Conservation (phyloP, 805 yeast species). For the Alloascoidea africana region DNA sequence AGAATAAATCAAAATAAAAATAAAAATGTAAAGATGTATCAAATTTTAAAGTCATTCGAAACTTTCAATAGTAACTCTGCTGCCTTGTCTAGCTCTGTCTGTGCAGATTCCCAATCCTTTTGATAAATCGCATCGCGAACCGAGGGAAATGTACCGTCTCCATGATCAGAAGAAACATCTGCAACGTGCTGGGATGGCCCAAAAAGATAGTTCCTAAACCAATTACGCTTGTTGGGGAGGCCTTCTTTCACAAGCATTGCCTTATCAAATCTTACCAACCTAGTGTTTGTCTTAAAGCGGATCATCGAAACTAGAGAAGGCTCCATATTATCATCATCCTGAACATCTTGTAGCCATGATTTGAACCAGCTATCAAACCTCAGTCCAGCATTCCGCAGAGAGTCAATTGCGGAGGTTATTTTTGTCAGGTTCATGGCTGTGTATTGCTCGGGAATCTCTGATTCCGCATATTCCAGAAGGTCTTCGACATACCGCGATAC, state of each 20-base stretch:
- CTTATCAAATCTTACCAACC: constrained; percentile 38
- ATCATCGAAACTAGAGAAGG: constrained; percentile 57
- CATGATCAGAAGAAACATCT: constrained; percentile 19
- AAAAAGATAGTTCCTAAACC: constrained; percentile 50
- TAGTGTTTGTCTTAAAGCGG: constrained; percentile 74
- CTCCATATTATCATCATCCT: constrained; percentile 44
- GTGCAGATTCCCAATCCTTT: constrained; percentile 37
- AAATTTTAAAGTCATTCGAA: constrained; percentile 15
- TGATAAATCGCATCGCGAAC: constrained; percentile 50
- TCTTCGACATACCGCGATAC: constrained; percentile 24
- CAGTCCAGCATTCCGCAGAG: constrained; percentile 27
- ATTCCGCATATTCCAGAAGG: constrained; percentile 5
- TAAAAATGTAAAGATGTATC: too few species aligned
- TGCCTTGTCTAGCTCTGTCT: constrained; percentile 30
- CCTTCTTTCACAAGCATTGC: constrained; percentile 32
- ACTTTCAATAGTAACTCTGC: constrained; percentile 20
- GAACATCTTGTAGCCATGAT: constrained; percentile 47
- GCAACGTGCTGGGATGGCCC: constrained; percentile 59
- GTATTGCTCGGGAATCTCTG: constrained; percentile 5
- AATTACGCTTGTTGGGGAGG: constrained; percentile 35
- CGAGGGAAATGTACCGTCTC: constrained; percentile 61
- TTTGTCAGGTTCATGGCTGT: constrained; percentile 9
- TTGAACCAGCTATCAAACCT: constrained; percentile 38
- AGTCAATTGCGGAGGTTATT: constrained; percentile 14
- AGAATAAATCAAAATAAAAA: too few species aligned